Base-by-base conservation (phyloP, 176 grass and related monocot species). In the Chloris gayana region DNA sequence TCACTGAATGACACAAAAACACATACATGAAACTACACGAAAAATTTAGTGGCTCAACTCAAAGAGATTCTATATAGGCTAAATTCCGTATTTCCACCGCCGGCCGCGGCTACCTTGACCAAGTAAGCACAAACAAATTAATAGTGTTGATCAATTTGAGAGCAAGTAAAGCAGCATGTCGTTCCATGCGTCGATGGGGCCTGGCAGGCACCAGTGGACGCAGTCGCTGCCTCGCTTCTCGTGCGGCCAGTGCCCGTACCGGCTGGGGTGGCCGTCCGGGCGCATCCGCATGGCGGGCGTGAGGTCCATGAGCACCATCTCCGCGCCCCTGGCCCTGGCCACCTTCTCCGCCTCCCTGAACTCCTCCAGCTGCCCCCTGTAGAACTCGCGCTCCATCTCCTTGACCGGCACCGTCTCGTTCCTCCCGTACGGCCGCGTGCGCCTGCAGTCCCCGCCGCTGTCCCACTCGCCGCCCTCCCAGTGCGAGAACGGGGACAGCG, bases 181-280 rank as follows among this genome's bases (percentile, higher is more conserved):
- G 70, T 86, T 93, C 85, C 88, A 93, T 1, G 76, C 37, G 49
- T 93, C 91, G 84, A 93, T 54, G 18, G 91, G 88, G 6, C 91
- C 91, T 0, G 91, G 91, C 56, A 90, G 53, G 74, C 91, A 93
- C 91, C 91, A 93, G 73, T 93, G 91, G n/a, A 93, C 84, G 69
- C 91, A 93, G 78, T 93, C 91, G 25, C 90, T 93, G 69, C 79
- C 62, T 47, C 87, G 69, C 25, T 88, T 90, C 78, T 82, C 87
- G 51, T 79, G 14, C 2, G 77, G 69, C 84, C 53, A 71, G 33
- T 95, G 87, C 38, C 86, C 85, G 60, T 89, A 95, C 37, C 81
- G 31, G 82, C 86, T 82, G 3, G 86, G 90, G 83, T 97, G 93
- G 9, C 93, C 90, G 53, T 97, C 93, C 34, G 93, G 90, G 83